These are phyloP conservation scores for Terana coerulea DNA, from an alignment of 768 basidiomycete species.

Conservation along the genomic window DNA sequence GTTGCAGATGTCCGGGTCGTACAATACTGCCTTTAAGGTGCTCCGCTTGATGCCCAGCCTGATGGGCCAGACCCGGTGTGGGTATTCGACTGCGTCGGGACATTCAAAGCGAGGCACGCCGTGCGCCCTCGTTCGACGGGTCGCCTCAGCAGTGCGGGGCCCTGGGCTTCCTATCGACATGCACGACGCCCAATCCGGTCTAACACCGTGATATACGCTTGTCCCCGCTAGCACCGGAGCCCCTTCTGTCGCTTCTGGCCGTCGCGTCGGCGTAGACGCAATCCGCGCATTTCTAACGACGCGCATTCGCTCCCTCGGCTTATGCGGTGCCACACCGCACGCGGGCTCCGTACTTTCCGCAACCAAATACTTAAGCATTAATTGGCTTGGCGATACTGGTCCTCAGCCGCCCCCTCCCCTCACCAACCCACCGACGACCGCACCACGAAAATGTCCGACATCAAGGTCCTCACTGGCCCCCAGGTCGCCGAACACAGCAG, in stretches of 20 bases:
- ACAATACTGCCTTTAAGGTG: no score
- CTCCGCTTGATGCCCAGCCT: no score
- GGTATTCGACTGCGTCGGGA: neutral
- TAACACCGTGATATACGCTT: neutral
- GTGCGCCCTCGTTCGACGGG: neutral
- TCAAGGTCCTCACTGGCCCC: slow-evolving; percentile 20
- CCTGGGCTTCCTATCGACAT: neutral
- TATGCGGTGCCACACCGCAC: neutral
- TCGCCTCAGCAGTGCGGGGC: neutral
- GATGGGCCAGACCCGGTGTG: no score
- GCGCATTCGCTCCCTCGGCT: neutral
- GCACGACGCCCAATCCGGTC: neutral
- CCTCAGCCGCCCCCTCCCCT: neutral
- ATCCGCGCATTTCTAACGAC: neutral
- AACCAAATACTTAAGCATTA: neutral
- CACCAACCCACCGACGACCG: neutral
- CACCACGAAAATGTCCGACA: neutral
- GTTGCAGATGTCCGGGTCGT: no score
- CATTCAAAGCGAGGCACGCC: neutral
- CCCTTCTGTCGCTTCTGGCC: neutral
- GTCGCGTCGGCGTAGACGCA: neutral
- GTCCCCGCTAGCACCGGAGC: neutral
- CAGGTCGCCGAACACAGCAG: slow-evolving; percentile 53
- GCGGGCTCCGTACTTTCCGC: slow-evolving; percentile 3
- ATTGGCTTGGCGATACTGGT: neutral